phyloP scores from a whole-genome alignment of 306 rosid genomes.

The Trifolium fragiferum region DNA sequence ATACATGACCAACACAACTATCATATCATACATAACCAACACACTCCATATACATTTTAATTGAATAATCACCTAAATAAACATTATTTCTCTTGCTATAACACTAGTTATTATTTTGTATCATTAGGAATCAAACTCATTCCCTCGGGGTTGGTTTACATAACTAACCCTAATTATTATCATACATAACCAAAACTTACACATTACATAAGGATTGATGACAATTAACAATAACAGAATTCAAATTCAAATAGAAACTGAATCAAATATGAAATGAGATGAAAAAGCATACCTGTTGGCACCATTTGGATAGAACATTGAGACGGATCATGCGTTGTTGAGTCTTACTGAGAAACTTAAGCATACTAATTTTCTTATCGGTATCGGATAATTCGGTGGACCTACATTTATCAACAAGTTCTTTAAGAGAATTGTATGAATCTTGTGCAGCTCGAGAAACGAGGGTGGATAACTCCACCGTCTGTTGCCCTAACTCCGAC shows the following conservation, averaged over 20 bases:
- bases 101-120: background rate
- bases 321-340: conserved; percentile 97
- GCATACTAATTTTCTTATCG: conserved; percentile 81
- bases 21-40: conserved; percentile 6
- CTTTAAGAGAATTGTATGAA: conserved; percentile 75
- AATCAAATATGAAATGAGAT: background rate
- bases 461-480: conserved; percentile 86
- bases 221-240: background rate
- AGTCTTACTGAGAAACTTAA: conserved; percentile 87
- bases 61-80: background rate
- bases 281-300: conserved; percentile 66
- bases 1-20: background rate
- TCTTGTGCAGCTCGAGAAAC: conserved; percentile 85
- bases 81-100: background rate
- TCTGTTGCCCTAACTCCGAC: conserved; percentile 91
- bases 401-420: conserved; percentile 79
- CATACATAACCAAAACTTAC: background rate
- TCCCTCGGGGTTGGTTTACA: no score
- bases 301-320: conserved; percentile 95
- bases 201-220: background rate
- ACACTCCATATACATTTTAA: background rate
- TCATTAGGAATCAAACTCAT: no score
- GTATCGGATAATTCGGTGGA: conserved; percentile 74
- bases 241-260: background rate
- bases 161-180: background rate